These are phyloP conservation scores for Naematelia aurantialba DNA, from an alignment of 768 basidiomycete genomes.

Conservation along the genomic window DNA sequence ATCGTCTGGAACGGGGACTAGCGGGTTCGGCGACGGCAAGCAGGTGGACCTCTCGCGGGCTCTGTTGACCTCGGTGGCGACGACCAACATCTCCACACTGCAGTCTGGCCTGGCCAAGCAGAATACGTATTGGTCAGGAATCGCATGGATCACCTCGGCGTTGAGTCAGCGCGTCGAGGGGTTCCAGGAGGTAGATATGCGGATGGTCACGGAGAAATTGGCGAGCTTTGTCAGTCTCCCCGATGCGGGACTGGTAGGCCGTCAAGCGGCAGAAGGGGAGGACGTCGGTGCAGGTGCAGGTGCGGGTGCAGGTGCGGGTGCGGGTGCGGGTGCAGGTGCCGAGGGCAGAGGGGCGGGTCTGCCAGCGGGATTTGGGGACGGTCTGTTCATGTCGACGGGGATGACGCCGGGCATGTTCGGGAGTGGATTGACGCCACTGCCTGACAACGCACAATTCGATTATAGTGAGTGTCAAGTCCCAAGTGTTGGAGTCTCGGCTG, in stretches of 20 bases:
- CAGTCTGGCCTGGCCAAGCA: slow-evolving; percentile 28
- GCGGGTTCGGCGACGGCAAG: background rate
- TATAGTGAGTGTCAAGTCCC: too few relatives aligned
- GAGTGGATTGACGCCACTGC: background rate
- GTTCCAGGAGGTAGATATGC: slow-evolving; percentile 26
- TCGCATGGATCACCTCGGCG: slow-evolving; percentile 26
- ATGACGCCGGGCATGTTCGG: background rate
- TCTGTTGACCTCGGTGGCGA: slow-evolving; percentile 20
- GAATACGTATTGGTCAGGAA: slow-evolving; percentile 23
- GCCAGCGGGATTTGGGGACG: background rate
- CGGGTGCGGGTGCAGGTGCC: too few relatives aligned
- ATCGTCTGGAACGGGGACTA: background rate
- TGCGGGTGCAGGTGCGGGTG: too few relatives aligned
- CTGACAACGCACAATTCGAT: background rate
- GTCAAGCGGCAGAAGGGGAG: background rate
- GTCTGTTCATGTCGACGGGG: background rate
- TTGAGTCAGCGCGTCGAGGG: slow-evolving; percentile 26
- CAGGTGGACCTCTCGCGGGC: slow-evolving; percentile 16
- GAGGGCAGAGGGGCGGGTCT: background rate
- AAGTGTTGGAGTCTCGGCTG: too few relatives aligned
- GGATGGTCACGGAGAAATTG: slow-evolving; percentile 22
- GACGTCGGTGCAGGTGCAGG: too few relatives aligned
- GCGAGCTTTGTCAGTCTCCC: slow-evolving; percentile 16
- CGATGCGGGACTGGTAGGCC: slow-evolving; percentile 26
- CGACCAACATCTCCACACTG: slow-evolving; percentile 24